Conservation (phyloP, 2,329 filamentous ascomycete genomes). For the Aspergillus niger region DNA sequence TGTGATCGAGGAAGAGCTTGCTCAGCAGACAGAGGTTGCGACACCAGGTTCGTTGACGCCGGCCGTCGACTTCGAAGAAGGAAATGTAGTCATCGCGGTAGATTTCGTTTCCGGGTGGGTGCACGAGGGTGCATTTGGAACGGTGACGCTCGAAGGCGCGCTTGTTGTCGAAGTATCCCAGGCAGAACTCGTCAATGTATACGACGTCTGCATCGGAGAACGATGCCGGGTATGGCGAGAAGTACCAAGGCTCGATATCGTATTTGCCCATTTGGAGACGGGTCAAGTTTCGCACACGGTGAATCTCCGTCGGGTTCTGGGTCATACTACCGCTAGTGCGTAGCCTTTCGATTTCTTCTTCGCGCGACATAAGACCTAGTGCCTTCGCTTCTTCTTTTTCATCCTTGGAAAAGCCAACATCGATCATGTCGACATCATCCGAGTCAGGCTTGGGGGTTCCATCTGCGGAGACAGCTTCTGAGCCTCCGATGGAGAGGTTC, state of each 20-base stretch:
- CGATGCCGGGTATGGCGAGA: slow-evolving; percentile 89
- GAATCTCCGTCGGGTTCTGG: slow-evolving; percentile 95
- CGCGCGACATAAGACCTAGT: slow-evolving; percentile 57
- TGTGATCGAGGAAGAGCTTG: slow-evolving; percentile 97
- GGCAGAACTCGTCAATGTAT: slow-evolving; percentile 96
- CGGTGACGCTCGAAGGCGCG: slow-evolving; percentile 85
- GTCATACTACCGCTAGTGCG: slow-evolving; percentile 97
- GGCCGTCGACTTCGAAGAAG: slow-evolving; percentile 96
- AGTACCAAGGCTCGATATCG: slow-evolving; percentile 97
- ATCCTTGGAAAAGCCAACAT: slow-evolving; percentile 35
- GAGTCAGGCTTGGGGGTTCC: slow-evolving; percentile 44
- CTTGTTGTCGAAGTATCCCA: slow-evolving; percentile 82
- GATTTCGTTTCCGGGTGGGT: slow-evolving; percentile 96
- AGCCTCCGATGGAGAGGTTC: slow-evolving; percentile 35
- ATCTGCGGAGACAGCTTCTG: slow-evolving; percentile 39
- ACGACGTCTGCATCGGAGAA: slow-evolving; percentile 88
- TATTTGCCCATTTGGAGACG: slow-evolving; percentile 91
- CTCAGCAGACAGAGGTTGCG: slow-evolving; percentile 95
- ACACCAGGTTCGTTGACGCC: slow-evolving; percentile 97
- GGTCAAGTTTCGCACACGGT: slow-evolving; percentile 90
- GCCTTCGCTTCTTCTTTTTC: slow-evolving; percentile 43
- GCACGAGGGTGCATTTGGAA: slow-evolving; percentile 83
- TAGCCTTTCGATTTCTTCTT: slow-evolving; percentile 95
- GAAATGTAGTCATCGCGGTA: slow-evolving; percentile 89
- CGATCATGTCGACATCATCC: slow-evolving; percentile 49